Evolutionary conservation across 2,329 filamentous ascomycete genomes (phyloP), one percentile per base, ranked within the genome.

Genomic region (Colletotrichum plurivorum): DNA sequence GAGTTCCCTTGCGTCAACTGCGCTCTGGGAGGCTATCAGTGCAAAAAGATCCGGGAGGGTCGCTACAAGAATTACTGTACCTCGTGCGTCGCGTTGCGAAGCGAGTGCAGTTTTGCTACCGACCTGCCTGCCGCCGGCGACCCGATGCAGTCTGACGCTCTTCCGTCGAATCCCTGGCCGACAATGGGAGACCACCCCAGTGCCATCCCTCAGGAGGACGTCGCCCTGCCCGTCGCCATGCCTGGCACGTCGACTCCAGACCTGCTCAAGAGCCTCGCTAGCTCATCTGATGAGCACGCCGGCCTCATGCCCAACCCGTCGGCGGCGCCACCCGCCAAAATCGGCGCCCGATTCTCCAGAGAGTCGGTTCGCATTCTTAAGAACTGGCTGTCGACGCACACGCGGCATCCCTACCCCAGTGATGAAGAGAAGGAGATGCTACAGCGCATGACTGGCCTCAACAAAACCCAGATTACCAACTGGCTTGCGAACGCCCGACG

Each of bases 401-500:
- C 88, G 75, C 88, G 92, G 60, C 93, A 97, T 74, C 95, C 94
- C 0, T 98, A 97, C 77, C 94, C 95, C 5, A 95, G 90, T 41
- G 94, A 97, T 51, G 90, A 94, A 67, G 93, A 97, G 77, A 97
- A 95, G 76, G 92, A 94, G 73, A 87, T 89, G 71, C 84, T 98
- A 27, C 92, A 94, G 79, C 86, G 88, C 54, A 88, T 92, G 74
- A 97, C 94, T 1, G 94, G 94, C 8, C 85, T 98, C 48, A 94
- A 90, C 78, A 90, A 93, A 75, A 92, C 87, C 15, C 95, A 98
- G 76, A 95, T 97, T 74, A 92, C 91, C 12, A 97, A 97, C 78
- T 97, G 94, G 94, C 89, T 97, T 54, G 94, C 94, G 68, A 97
- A 97, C 79, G 94, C 94, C 66, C 90, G 94, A 51, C 89, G 94